Evolutionary conservation across 805 yeast genomes (phyloP), one percentile per base, ranked within the genome.

Genomic region (Metschnikowia gelsemii): DNA sequence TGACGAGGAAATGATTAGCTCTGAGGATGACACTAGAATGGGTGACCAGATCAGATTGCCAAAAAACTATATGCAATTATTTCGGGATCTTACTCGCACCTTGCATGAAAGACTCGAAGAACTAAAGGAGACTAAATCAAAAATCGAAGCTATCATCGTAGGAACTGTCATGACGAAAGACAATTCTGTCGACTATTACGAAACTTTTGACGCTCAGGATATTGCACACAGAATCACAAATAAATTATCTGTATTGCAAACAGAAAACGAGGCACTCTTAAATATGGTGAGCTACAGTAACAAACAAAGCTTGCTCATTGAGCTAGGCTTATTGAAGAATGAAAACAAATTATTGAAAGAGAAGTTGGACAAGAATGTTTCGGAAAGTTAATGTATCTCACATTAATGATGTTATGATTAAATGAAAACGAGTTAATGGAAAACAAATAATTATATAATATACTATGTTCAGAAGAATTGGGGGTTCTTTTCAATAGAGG

Each of bases 261-360:
- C 73, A 33, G 95, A 87, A 56, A 87, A 87, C 57, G 81, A 80
- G 43, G 80, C 74, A 47, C 70, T 87, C 63, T 73, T 82, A 46
- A 78, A 78, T 52, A 79, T 85, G 81, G 60, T 86, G 8, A 80
- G 89, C 49, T 82, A 73, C 60, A 87, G 95, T n/a, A 80, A 81
- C 57, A 73, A 85, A 31, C 83, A 82, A 55, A 87, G 86, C 54
- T 67, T 79, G 46, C 77, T 81, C 43, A 76, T 86, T 30, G 87
- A 84, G 59, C 58, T 84, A 30, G 87, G 84, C 14, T 57, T 86
- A 35, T 61, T 83, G 35, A 75, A 75, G 44, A 62, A 60, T 27
- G 78, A 76, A 41, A 54, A 51, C 33, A 40, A 46, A 33, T 32
- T 35, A n/a, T 45, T 52, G 35, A 36, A 40, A 25, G 46, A 49